Conservation (phyloP, 2,329 filamentous ascomycete species). For the Endothia cerciana region DNA sequence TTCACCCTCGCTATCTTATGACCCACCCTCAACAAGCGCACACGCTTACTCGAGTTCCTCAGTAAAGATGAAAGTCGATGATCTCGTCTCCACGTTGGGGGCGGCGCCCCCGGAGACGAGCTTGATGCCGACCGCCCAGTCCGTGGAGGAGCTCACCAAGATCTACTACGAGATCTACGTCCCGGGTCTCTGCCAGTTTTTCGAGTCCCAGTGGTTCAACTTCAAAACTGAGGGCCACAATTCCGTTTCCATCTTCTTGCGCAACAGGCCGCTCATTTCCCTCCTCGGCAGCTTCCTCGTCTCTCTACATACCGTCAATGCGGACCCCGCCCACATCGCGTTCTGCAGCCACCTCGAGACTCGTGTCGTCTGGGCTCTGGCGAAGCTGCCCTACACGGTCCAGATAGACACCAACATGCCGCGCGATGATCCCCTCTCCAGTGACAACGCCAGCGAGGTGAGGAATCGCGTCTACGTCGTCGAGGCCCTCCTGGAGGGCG, state of each 20-base stretch:
- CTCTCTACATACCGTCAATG: conserved; percentile 53
- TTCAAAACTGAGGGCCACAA: conserved; percentile 48
- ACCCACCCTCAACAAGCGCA: conserved; percentile 28
- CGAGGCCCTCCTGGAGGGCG: conserved; percentile 76
- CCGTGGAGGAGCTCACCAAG: conserved; percentile 67
- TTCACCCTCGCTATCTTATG: conserved; percentile 37
- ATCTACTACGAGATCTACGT: conserved; percentile 77
- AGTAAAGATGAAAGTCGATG: conserved; percentile 73
- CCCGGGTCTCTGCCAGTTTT: conserved; percentile 71
- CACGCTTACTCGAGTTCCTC: conserved; percentile 48
- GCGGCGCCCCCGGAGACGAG: conserved; percentile 59
- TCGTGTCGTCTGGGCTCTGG: conserved; percentile 63
- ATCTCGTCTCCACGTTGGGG: conserved; percentile 68
- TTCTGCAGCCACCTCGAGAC: conserved; percentile 60
- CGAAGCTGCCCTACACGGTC: conserved; percentile 51
- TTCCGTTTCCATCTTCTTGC: conserved; percentile 50
- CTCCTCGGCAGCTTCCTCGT: conserved; percentile 69
- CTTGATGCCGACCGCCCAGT: conserved; percentile 53
- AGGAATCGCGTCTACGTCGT: conserved; percentile 74
- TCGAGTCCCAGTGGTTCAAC: conserved; percentile 85
- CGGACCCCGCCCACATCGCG: conserved; percentile 56
- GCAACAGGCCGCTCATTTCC: conserved; percentile 63
- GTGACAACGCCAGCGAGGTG: conserved; percentile 66
- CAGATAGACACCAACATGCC: conserved; percentile 42
- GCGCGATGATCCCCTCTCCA: conserved; percentile 47